A percentile compares a stretch with the other conserved stretches of the same genome.
Evolutionary conservation across 495 filamentous ascomycete genomes (phyloP).

Genomic region (Neurospora sublineolata): DNA sequence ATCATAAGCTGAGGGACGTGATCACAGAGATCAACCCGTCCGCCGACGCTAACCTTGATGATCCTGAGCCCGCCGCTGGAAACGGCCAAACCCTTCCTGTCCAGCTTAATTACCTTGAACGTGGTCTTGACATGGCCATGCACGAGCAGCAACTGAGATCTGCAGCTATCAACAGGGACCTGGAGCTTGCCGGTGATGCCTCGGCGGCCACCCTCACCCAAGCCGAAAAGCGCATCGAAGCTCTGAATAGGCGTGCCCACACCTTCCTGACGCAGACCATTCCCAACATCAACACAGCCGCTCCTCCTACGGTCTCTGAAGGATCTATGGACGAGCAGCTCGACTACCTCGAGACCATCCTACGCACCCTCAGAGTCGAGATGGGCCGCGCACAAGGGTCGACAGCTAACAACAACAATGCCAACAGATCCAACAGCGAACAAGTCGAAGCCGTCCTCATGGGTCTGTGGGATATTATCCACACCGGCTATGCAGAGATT

Average conservation of each 20-base stretch:
- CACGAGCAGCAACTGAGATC: constrained; percentile 15
- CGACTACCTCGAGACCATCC: constrained; percentile 26
- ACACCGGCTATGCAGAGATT: constrained; percentile 49
- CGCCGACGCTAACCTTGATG: constrained; percentile 23
- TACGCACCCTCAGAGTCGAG: constrained; percentile 23
- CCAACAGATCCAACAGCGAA: constrained; percentile 30
- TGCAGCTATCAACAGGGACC: constrained; percentile 3
- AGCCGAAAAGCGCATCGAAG: constrained; percentile 19
- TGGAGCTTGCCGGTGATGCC: constrained; percentile 9
- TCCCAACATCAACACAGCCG: constrained; percentile 8
- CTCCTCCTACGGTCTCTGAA: constrained; percentile 16
- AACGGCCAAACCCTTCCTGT: constrained; percentile 31
- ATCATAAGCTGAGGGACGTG: constrained; percentile 53
- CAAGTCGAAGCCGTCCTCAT: constrained; percentile 50
- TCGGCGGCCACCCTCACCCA: constrained; percentile 10
- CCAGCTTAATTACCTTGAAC: constrained; percentile 33
- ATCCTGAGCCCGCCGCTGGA: constrained; percentile 25
- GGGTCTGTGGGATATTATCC: constrained; percentile 63
- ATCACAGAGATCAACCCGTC: constrained; percentile 50
- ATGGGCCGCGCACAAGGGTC: constrained; percentile 20
- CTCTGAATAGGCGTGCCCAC: constrained; percentile 22
- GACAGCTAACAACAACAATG: constrained; percentile 5
- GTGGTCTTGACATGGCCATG: constrained; percentile 19
- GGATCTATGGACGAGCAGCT: constrained; percentile 28
- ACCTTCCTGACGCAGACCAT: constrained; percentile 18